Base-by-base conservation (phyloP, 805 yeast species). In the Wickerhamomyces chaumierensis region DNA sequence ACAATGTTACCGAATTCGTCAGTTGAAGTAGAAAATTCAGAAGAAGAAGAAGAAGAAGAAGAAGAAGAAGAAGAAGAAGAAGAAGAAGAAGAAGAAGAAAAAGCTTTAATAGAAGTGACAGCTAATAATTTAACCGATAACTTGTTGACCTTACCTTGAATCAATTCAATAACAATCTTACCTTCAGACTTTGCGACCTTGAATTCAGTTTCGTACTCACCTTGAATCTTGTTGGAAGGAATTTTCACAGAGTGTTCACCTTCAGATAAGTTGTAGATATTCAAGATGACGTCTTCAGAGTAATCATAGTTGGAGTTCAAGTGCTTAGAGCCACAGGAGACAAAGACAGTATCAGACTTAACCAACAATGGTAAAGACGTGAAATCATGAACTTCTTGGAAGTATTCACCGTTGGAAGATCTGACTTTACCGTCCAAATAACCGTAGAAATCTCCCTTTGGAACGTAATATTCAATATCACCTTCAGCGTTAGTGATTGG, bases 391-490 rank as follows among this genome's bases (percentile, higher is more conserved):
- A 27, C 38, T 36, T 48, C 52, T 11, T 43, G 39, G 34, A 44
- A 36, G 31, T 44, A 43, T 20, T 40, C 40, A 36, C 49, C 49
- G 19, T 31, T 18, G 13, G 49, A 46, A 13, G 40, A 39, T 42
- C 52, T 48, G 18, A 41, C 31, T 18, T 37, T 31, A 19, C 52
- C 49, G 29, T 46, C 52, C 38, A 48, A 31, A 36, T 46, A 48
- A 15, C 52, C 52, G 27, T 48, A 46, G 49, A 48, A 48, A 15
- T 45, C 40, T 29, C 52, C 52, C 37, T 40, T 40, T 39, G 52
- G 52, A 16, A 46, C 29, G 36, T 48, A 48, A 36, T 46, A 48
- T 13, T 44, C 43, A 12, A 48, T 43, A n/a, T 38, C 43, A 36
- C 42, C 41, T 25, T 46, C 48, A 23, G 37, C 36, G 25, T 43